Evolutionary conservation across 176 grass and related monocot species (phyloP).

Genomic region (Alloteropsis semialata): DNA sequence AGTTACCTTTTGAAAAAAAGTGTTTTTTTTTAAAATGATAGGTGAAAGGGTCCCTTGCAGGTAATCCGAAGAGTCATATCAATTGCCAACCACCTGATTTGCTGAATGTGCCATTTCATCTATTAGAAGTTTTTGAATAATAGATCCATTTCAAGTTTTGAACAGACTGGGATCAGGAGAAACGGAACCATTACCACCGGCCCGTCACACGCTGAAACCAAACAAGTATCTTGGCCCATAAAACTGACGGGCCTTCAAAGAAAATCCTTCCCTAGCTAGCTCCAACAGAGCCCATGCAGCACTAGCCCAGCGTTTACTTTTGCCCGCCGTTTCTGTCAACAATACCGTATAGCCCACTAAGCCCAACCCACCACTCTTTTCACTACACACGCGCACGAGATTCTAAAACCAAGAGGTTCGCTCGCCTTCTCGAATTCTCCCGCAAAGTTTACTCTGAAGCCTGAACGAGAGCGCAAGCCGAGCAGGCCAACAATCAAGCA

Average conservation of each 20-base stretch:
- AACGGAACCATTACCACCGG: neutral
- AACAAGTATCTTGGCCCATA: neutral
- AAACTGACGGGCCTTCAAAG: neutral
- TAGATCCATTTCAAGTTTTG: too few species aligned
- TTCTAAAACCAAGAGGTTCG: neutral
- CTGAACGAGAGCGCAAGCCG: neutral
- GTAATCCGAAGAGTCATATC: neutral
- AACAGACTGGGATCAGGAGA: neutral
- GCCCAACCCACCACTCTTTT: neutral
- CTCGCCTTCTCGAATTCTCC: slow-evolving; percentile 4
- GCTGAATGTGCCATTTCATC: neutral
- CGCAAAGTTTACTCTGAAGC: neutral
- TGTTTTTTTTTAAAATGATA: too few species aligned
- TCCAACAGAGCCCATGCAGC: neutral
- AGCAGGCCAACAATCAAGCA: slow-evolving; percentile 24
- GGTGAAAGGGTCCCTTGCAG: neutral
- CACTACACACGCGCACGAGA: neutral
- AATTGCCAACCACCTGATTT: neutral
- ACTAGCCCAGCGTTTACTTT: neutral
- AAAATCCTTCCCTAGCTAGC: too few species aligned
- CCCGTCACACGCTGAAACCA: too few species aligned
- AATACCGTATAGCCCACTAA: neutral
- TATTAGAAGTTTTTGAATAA: too few species aligned
- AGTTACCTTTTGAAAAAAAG: too few species aligned
- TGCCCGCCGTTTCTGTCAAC: neutral